These are phyloP conservation scores for Apiotrichum veenhuisii DNA, from an alignment of 1,284 basidiomycete species.

Conservation along the genomic window DNA sequence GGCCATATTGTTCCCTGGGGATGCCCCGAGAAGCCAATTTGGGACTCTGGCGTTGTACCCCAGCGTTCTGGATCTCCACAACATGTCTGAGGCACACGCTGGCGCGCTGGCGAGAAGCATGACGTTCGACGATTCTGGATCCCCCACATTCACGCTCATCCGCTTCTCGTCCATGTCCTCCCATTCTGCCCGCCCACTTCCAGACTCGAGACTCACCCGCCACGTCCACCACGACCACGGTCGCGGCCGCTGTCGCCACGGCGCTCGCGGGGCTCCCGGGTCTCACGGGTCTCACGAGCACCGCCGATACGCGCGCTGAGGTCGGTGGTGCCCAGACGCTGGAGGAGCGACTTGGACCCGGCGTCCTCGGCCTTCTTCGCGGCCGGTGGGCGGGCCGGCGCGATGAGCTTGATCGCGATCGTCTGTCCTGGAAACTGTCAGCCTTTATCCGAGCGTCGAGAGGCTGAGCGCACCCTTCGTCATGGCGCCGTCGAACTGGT, in stretches of 20 bases:
- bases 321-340: constrained; percentile 8
- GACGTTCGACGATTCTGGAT: no score
- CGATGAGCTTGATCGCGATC: constrained; percentile 64
- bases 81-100: no score
- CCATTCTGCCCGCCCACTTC: no score
- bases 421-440: constrained; percentile 62
- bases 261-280: constrained; percentile 1
- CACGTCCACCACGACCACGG: constrained; percentile 22
- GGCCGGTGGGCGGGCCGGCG: constrained; percentile 19
- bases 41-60: no score
- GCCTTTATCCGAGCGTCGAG: background rate
- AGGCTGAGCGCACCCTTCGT: constrained; percentile 67
- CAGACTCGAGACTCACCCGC: constrained; percentile 22
- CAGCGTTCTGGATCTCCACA: no score
- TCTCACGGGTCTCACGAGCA: background rate
- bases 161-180: no score
- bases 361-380: background rate
- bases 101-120: no score
- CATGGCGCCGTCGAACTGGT: constrained; percentile 80
- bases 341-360: constrained; percentile 3
- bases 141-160: no score
- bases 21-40: no score
- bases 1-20: background rate
- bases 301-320: background rate
- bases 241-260: background rate